Evolutionary conservation across 176 grass and related monocot genomes (phyloP).

Genomic region (Secale cereale): DNA sequence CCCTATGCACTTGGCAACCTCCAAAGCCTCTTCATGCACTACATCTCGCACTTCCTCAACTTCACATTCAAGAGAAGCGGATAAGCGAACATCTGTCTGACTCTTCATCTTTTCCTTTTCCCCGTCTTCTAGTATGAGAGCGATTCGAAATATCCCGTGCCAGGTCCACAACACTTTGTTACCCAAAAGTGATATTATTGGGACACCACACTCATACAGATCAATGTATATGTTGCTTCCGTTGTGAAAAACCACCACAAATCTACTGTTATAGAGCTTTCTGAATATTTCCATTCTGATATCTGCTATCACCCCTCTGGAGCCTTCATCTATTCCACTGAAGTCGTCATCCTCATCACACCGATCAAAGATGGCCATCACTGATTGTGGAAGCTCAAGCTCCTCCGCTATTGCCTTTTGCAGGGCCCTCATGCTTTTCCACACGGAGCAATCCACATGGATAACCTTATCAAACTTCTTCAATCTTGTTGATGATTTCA

Average conservation of each 20-base stretch:
- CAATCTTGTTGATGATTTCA: neutral
- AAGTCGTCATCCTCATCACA: neutral
- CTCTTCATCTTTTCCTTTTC: rapidly evolving
- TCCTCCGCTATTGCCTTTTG: neutral
- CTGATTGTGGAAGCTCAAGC: neutral
- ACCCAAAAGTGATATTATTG: rapidly evolving
- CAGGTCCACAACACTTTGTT: neutral
- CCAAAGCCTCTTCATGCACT: neutral
- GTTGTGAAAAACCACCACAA: neutral
- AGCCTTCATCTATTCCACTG: neutral
- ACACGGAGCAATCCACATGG: neutral
- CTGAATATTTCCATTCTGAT: neutral
- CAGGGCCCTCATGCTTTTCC: neutral
- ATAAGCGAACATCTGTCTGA: neutral
- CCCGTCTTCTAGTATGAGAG: rapidly evolving
- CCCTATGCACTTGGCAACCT: neutral
- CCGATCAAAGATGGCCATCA: neutral
- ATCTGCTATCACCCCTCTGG: neutral
- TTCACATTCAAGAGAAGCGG: neutral
- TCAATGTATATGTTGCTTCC: neutral
- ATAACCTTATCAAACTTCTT: neutral
- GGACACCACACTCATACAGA: neutral
- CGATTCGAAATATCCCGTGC: rapidly evolving
- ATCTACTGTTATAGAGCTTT: rapidly evolving
- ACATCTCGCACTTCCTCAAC: no score